Evolutionary conservation across 257 asterid genomes (phyloP).

Genomic region (Nicotiana attenuata): DNA sequence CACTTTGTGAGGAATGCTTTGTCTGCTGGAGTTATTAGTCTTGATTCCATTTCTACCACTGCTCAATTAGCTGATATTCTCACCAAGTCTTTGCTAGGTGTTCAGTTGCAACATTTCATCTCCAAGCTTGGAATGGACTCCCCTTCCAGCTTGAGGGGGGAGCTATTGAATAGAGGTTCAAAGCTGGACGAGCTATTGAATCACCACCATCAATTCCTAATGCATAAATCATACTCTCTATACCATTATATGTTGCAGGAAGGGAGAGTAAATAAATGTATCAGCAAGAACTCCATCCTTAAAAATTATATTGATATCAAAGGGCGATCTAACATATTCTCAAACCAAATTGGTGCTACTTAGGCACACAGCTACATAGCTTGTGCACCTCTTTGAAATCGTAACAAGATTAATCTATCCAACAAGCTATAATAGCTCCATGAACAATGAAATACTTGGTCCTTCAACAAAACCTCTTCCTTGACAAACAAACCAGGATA

Average conservation of each 20-base stretch:
- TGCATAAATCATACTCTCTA: constrained; percentile 29
- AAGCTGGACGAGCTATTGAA: constrained; percentile 42
- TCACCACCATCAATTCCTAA: constrained; percentile 62
- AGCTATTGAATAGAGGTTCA: constrained; percentile 41
- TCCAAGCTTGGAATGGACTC: no score
- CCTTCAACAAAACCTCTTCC: not conserved
- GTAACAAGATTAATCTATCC: not conserved
- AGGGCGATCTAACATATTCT: not conserved
- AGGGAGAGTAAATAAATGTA: not conserved
- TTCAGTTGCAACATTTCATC: no score
- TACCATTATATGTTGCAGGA: constrained; percentile 49
- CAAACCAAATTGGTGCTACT: not conserved
- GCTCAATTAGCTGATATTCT: no score
- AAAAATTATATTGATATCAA: not conserved
- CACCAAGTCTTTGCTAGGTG: no score
- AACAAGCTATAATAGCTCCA: not conserved
- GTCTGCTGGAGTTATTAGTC: no score
- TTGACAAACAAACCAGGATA: not conserved
- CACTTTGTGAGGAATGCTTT: no score
- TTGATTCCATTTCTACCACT: no score
- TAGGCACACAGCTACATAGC: not conserved
- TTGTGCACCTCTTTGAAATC: not conserved
- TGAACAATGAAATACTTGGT: not conserved
- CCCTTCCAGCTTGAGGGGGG: no score
- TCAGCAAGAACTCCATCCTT: not conserved